Base-by-base conservation (phyloP, 106 monocot species). In the Posidonia australis region DNA sequence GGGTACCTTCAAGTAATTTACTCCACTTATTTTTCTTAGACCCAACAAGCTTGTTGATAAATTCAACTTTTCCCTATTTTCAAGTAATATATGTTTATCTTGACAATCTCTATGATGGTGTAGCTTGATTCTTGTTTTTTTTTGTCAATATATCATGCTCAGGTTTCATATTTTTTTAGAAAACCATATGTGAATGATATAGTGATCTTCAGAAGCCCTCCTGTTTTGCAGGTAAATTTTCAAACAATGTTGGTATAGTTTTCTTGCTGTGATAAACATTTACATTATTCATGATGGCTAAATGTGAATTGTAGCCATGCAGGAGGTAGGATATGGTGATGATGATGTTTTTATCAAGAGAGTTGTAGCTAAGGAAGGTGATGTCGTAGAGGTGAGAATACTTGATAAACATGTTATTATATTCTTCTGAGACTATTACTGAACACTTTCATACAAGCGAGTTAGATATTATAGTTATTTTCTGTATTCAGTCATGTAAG, bases 271-370 rank as follows among this genome's bases (percentile, higher is more conserved):
- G 27, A 17, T 18, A 55, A 55, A 55, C 10, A 11, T 22, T 55
- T 55, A 2, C 21, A 55, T 55, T 22, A 17, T 55, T 55, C 55
- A 24, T 13, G 3, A 55, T 5, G 55, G 22, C 55, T 55, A 55
- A 55, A 24, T 54, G 53, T 54, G 21, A 54, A 54, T 24, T 22
- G 23, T 22, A 62, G 61, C 29, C 19, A 62, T 78, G 69, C 81
- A 94, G 89, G 82, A 94, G 74, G 73, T 77, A n/a, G 94, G 94
- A 66, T 94, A 90, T 58, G 78, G 76, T 18, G 82, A 82, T 76
- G 72, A 87, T 65, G 90, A 90, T 74, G 94, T 94, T 66, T 94
- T 94, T 55, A 90, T 94, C 74, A 94, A 94, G 67, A 74, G 94
- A 74, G 65, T 94, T 51, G 86, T 94, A 63, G 94, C 94, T 49